Percentiles rank a stretch among this genome's conserved stretches.
Evolutionary conservation across 768 basidiomycete species (phyloP).

Genomic region (Tricholoma sp.): DNA sequence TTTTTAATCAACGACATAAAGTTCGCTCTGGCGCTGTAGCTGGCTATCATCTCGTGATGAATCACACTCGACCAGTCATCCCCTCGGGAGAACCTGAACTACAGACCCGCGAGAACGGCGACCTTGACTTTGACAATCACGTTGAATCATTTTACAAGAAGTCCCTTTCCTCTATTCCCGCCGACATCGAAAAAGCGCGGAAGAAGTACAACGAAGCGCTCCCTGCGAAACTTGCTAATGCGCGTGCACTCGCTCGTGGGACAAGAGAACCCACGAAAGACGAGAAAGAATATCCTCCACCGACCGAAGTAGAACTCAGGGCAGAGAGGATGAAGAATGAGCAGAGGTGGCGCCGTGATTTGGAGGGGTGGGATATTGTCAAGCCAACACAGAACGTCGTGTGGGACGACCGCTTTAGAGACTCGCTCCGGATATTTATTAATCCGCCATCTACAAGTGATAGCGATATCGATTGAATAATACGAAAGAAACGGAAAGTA

Average conservation of each 20-base stretch:
- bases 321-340: conserved; percentile 90
- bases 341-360: conserved; percentile 74
- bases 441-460: conserved; percentile 25
- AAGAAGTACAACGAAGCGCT: conserved; percentile 74
- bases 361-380: conserved; percentile 76
- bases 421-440: conserved; percentile 56
- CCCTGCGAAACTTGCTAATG: conserved; percentile 57
- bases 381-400: conserved; percentile 53
- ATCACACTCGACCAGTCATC: conserved; percentile 54
- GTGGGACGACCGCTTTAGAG: conserved; percentile 75
- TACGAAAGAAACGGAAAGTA: neutral
- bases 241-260: conserved; percentile 71
- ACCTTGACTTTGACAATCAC: conserved; percentile 69
- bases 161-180: conserved; percentile 47
- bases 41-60: conserved; percentile 68
- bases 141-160: conserved; percentile 66
- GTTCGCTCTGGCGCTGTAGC: conserved; percentile 80
- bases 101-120: conserved; percentile 30
- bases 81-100: conserved; percentile 22
- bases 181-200: conserved; percentile 63
- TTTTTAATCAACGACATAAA: conserved; percentile 84
- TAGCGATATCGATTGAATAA: neutral
- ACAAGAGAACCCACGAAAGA: conserved; percentile 82
- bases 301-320: conserved; percentile 83
- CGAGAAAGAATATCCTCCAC: conserved; percentile 71